These are phyloP conservation scores for Flaveria floridana DNA, from an alignment of 140 eudicot species.

Conservation along the genomic window DNA sequence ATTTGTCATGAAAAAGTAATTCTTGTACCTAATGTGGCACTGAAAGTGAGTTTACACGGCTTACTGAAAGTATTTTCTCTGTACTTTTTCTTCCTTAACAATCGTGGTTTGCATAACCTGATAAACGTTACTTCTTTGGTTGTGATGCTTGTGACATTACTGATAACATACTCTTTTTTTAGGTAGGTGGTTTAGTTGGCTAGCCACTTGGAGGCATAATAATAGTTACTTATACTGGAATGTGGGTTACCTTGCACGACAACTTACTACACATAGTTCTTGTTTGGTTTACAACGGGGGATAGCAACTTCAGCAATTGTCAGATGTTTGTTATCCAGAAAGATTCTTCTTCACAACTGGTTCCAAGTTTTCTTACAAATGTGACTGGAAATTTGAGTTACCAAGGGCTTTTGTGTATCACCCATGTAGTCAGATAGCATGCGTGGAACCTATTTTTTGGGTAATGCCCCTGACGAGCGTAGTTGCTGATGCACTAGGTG, in stretches of 20 bases:
- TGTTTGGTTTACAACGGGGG: neutral
- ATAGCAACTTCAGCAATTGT: slow-evolving; percentile 17
- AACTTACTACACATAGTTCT: neutral
- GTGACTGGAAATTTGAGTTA: slow-evolving; percentile 26
- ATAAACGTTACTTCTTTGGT: neutral
- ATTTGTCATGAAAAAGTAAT: neutral
- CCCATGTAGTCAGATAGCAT: slow-evolving; percentile 95
- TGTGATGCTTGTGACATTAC: slow-evolving; percentile 1
- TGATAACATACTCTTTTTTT: slow-evolving; percentile 3
- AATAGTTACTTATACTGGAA: slow-evolving; percentile 20
- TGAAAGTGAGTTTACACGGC: neutral
- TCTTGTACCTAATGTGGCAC: neutral
- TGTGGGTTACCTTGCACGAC: slow-evolving; percentile 8
- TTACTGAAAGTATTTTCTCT: neutral
- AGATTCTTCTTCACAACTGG: slow-evolving; percentile 12
- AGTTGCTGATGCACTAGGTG: slow-evolving; percentile 96
- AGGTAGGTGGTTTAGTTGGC: slow-evolving; percentile 28
- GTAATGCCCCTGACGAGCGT: slow-evolving; percentile 93
- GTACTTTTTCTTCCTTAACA: neutral
- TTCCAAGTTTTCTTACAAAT: slow-evolving; percentile 9
- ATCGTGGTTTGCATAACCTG: neutral
- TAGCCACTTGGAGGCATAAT: slow-evolving; percentile 29
- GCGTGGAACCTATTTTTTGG: slow-evolving; percentile 80
- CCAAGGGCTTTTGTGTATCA: slow-evolving; percentile 38
- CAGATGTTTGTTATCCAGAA: neutral